Evolutionary conservation across 176 grass and related monocot genomes (phyloP), one percentile per base, ranked within the genome.

Genomic region (Lolium rigidum): DNA sequence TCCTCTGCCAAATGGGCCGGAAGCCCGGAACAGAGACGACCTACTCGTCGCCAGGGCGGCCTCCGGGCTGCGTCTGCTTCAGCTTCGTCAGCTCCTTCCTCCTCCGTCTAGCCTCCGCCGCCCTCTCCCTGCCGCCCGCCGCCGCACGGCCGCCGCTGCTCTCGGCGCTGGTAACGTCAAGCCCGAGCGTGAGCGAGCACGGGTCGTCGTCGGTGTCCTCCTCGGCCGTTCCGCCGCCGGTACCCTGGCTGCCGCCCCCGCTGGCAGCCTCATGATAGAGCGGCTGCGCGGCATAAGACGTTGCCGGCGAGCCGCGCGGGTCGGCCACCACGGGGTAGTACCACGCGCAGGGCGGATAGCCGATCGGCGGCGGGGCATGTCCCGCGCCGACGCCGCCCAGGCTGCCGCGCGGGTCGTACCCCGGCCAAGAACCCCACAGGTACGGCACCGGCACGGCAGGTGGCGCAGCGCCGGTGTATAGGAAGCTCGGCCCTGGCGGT

Each of bases 71-170:
- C 65, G 70, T 74, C 74, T 93, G 85, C 77, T 95, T 93, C 44
- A 93, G 67, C 87, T 80, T 95, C 12, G 85, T 95, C 55, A 95
- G 73, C 80, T 98, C 93, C 73, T 84, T 91, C 80, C 91, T 91
- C 85, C 85, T 82, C 85, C 64, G 88, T 83, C 95, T 86, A 0
- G 91, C 90, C 78, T 95, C 87, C 13, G 87, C 89, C 7, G 87
- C 83, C 39, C 56, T 63, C 28, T 83, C 72, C 57, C 72, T n/a
- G 3, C 66, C 49, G 15, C 58, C 1, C 14, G 38, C 18, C 26
- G 61, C 65, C 26, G 51, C 61, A 7, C 41, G 28, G 25, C 67
- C 24, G 31, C 28, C 41, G 11, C 59, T 64, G 11, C 60, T 54
- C 20, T 25, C 47, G 67, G 76, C 0, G 78, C 43, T 49, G 24